A percentile compares a stretch with the other conserved stretches of the same genome.
Conservation (phyloP, 2,329 filamentous ascomycete species). For the Metarhizium rileyi region DNA sequence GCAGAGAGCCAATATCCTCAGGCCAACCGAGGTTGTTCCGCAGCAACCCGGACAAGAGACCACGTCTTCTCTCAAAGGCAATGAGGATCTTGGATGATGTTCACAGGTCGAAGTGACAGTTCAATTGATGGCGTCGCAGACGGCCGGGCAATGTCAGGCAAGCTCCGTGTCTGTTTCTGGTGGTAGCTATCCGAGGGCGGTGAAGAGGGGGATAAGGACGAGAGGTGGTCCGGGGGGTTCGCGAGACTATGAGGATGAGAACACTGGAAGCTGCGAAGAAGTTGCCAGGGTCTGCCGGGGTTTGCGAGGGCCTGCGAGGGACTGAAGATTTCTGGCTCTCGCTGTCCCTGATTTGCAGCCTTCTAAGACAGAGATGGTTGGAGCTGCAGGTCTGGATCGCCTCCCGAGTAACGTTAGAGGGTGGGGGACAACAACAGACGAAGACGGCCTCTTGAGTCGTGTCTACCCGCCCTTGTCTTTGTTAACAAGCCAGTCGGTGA, state of each 20-base stretch:
- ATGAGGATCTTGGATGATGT: neutral
- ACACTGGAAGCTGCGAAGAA: neutral
- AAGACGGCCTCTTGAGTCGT: neutral
- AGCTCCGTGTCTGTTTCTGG: neutral
- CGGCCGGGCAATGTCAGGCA: neutral
- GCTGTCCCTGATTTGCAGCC: neutral
- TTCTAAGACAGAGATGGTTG: constrained; percentile 4
- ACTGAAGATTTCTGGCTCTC: neutral
- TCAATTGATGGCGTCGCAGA: neutral
- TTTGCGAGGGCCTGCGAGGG: neutral
- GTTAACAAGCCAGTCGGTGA: neutral
- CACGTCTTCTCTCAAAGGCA: neutral
- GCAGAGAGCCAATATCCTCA: neutral
- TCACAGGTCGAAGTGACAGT: neutral
- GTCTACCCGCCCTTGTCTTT: neutral
- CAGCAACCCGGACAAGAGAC: neutral
- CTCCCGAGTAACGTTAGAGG: neutral
- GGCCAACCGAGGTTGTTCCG: neutral
- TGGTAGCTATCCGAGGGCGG: constrained; percentile 1
- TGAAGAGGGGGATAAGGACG: neutral
- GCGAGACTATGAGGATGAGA: neutral
- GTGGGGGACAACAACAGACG: neutral
- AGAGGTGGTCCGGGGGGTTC: neutral
- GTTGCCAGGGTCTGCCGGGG: neutral
- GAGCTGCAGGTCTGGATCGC: constrained; percentile 6